Conservation (phyloP, 2,329 filamentous ascomycete genomes). For the Rhytidhysteron rufulum region DNA sequence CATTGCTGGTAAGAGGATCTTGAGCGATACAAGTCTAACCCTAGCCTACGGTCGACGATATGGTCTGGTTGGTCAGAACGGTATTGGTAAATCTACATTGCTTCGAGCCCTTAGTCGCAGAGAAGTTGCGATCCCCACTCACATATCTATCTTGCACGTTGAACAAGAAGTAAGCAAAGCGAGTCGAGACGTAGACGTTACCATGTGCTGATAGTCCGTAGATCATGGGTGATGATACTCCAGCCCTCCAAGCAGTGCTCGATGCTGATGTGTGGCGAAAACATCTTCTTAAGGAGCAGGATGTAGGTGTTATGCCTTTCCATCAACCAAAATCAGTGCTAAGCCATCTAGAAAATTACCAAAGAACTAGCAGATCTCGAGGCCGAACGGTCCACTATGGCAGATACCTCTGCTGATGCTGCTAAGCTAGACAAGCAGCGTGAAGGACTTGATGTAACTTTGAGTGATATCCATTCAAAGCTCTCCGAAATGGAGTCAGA, state of each 20-base stretch:
- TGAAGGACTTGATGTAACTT: slow-evolving; percentile 83
- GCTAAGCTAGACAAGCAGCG: slow-evolving; percentile 79
- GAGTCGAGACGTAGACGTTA: background rate
- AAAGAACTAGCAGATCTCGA: slow-evolving; percentile 75
- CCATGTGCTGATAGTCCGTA: slow-evolving; percentile 33
- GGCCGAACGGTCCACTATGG: slow-evolving; percentile 69
- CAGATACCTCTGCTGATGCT: slow-evolving; percentile 88
- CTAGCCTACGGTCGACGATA: slow-evolving; percentile 91
- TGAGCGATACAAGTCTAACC: slow-evolving; percentile 86
- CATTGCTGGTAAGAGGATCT: slow-evolving; percentile 82
- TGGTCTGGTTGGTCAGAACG: slow-evolving; percentile 97
- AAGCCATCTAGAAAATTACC: slow-evolving; percentile 69
- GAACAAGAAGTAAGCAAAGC: slow-evolving; percentile 77
- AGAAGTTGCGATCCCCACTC: slow-evolving; percentile 91
- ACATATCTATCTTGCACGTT: slow-evolving; percentile 98
- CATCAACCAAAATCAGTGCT: too few species aligned
- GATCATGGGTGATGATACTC: slow-evolving; percentile 93
- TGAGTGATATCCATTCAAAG: slow-evolving; percentile 88
- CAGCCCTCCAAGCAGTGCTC: slow-evolving; percentile 88
- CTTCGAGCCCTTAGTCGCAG: slow-evolving; percentile 84
- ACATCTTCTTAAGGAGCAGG: slow-evolving; percentile 84
- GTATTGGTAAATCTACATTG: slow-evolving; percentile 85
- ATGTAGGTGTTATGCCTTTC: slow-evolving; percentile 60
- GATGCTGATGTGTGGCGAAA: slow-evolving; percentile 99
- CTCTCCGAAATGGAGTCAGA: slow-evolving; percentile 98